Percentiles rank a stretch among this genome's conserved stretches.
These are phyloP conservation scores for Saccharomycopsis sp. DNA, from an alignment of 805 yeast species.

Conservation along the genomic window DNA sequence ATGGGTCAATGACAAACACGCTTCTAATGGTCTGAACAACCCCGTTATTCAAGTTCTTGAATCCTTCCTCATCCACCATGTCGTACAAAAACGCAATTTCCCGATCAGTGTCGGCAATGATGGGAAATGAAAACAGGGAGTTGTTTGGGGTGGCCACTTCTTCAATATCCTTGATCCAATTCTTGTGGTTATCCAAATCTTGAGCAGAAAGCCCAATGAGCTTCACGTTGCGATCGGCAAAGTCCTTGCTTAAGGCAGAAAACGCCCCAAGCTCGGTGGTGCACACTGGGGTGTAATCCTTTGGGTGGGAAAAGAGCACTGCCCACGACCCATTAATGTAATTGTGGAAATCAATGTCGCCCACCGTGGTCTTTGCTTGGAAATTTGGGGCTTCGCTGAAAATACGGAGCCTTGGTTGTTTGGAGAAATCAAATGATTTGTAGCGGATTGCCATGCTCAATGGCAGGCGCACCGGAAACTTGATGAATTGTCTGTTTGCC, in stretches of 20 bases:
- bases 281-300: conserved; percentile 94
- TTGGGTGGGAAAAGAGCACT: conserved; percentile 87
- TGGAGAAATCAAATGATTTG: conserved; percentile 15
- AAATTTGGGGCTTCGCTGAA: conserved; percentile 86
- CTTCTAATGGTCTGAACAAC: conserved; percentile 84
- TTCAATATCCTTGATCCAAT: conserved; percentile 88
- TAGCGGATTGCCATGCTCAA: no score
- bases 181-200: conserved; percentile 65
- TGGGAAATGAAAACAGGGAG: conserved; percentile 73
- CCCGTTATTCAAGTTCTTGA: conserved; percentile 63
- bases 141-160: conserved; percentile 58
- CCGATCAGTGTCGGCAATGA: conserved; percentile 79
- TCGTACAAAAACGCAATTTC: conserved; percentile 78
- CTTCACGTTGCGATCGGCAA: conserved; percentile 75
- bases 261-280: conserved; percentile 95
- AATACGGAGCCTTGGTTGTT: conserved; percentile 61
- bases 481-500: no score
- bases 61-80: conserved; percentile 82
- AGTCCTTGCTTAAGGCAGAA: conserved; percentile 81
- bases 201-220: conserved; percentile 88
- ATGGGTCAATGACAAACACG: conserved; percentile 85
- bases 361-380: conserved; percentile 72
- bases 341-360: conserved; percentile 80
- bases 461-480: no score
- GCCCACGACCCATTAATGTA: conserved; percentile 83